Conservation (phyloP, 257 asterid species). For the Dorcoceras hygrometricum region DNA sequence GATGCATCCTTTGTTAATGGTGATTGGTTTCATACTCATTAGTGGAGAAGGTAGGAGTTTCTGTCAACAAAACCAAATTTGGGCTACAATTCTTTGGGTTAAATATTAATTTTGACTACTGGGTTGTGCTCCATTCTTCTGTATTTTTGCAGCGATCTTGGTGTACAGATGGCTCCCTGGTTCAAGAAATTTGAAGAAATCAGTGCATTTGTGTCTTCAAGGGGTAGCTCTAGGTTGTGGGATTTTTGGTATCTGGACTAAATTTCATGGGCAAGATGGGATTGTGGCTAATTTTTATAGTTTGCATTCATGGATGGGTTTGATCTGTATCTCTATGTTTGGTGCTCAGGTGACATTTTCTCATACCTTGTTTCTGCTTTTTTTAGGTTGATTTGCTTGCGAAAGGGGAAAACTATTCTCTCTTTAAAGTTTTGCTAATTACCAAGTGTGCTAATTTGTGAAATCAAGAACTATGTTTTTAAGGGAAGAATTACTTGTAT, state of each 20-base stretch:
- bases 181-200: conserved; percentile 75
- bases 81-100: not conserved
- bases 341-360: conserved; percentile 65
- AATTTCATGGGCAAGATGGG: conserved; percentile 72
- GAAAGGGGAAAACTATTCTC: not conserved
- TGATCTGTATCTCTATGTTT: conserved; percentile 59
- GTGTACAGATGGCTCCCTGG: conserved; percentile 91
- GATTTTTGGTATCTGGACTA: conserved; percentile 84
- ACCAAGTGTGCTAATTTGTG: not conserved
- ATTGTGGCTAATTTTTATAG: conserved; percentile 81
- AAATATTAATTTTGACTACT: not conserved
- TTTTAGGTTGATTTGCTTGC: not conserved
- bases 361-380: not conserved
- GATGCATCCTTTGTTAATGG: conserved; percentile 85
- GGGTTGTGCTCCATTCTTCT: conserved; percentile 13
- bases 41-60: conserved; percentile 77
- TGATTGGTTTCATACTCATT: conserved; percentile 79
- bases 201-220: conserved; percentile 77
- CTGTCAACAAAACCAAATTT: not conserved
- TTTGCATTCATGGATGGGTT: conserved; percentile 95
- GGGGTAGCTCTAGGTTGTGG: conserved; percentile 89
- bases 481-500: not conserved
- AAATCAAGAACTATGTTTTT: conserved; percentile 2
- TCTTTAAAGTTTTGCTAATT: not conserved
- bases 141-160: conserved; percentile 56